These are phyloP conservation scores for Micractinium sp. DNA, from an alignment of 139 green algal genomes.

Conservation along the genomic window DNA sequence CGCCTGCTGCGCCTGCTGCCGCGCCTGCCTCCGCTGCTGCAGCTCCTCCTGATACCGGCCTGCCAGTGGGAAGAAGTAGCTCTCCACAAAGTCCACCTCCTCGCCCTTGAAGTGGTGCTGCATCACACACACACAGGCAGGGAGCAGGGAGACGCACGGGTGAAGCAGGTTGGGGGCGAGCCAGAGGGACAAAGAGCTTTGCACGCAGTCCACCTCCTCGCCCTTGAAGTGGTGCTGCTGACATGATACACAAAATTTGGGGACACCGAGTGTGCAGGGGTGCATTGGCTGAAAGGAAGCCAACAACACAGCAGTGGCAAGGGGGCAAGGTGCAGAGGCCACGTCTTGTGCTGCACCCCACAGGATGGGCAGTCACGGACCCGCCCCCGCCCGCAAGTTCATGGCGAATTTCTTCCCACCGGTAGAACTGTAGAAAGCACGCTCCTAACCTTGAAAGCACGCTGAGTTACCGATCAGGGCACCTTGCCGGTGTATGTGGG, in stretches of 20 bases:
- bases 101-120: slow-evolving; percentile 52
- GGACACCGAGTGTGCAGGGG: no score
- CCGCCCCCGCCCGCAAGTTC: no score
- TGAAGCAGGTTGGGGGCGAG: background rate
- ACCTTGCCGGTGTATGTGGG: slow-evolving; percentile 69
- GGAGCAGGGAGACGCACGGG: background rate
- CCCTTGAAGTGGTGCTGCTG: slow-evolving; percentile 49
- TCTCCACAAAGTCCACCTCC: slow-evolving; percentile 78
- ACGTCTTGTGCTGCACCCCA: no score
- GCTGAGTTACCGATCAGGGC: no score
- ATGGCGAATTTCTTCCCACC: no score
- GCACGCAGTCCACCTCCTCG: slow-evolving; percentile 76
- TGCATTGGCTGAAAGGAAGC: no score
- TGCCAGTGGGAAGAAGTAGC: slow-evolving; percentile 69
- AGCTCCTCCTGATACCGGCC: background rate
- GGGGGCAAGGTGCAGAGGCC: no score
- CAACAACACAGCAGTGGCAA: no score
- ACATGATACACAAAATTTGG: no score
- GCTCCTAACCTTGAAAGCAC: no score
- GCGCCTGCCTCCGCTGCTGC: background rate
- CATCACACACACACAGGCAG: background rate
- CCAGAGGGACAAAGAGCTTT: slow-evolving; percentile 69
- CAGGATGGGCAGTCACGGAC: no score
- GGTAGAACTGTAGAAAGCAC: no score
- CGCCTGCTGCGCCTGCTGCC: background rate